These are phyloP conservation scores for Debaryomyces subglobosus DNA, from an alignment of 1,139 yeast genomes.

Conservation along the genomic window DNA sequence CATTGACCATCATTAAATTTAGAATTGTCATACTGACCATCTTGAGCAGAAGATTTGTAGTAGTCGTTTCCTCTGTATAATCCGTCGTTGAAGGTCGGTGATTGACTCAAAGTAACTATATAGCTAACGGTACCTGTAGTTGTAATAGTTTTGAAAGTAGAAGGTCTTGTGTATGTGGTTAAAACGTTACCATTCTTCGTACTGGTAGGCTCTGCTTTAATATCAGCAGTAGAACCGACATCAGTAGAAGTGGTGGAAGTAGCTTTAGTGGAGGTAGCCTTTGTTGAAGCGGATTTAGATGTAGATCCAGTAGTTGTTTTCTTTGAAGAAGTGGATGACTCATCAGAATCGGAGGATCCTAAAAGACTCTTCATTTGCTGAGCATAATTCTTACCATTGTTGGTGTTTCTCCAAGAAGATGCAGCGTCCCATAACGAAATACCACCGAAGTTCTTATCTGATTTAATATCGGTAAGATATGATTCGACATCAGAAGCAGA, in stretches of 20 bases:
- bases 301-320: slow-evolving; percentile 6
- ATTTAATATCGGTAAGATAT: slow-evolving; percentile 33
- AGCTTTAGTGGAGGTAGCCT: slow-evolving; percentile 10
- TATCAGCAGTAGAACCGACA: slow-evolving; percentile 1
- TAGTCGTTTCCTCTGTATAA: slow-evolving; percentile 5
- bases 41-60: slow-evolving; percentile 1
- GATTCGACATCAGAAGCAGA: slow-evolving; percentile 21
- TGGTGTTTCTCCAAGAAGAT: slow-evolving; percentile 63
- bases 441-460: slow-evolving; percentile 69
- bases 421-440: slow-evolving; percentile 93
- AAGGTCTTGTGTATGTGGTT: slow-evolving; percentile 7
- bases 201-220: slow-evolving; percentile 20
- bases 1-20: slow-evolving; percentile 10
- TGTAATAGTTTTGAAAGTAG: slow-evolving; percentile 11
- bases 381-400: slow-evolving; percentile 47
- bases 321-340: slow-evolving; percentile 11
- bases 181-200: slow-evolving; percentile 3
- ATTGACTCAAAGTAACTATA: slow-evolving; percentile 2
- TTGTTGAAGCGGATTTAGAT: slow-evolving; percentile 3
- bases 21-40: slow-evolving; percentile 5
- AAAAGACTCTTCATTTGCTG: slow-evolving; percentile 39
- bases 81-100: slow-evolving; percentile 8
- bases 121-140: neutral
- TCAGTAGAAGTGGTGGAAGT: slow-evolving; percentile 14
- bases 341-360: slow-evolving; percentile 8